Conservation (phyloP, 129 eudicot genomes). For the Gnaphalium uliginosum region DNA sequence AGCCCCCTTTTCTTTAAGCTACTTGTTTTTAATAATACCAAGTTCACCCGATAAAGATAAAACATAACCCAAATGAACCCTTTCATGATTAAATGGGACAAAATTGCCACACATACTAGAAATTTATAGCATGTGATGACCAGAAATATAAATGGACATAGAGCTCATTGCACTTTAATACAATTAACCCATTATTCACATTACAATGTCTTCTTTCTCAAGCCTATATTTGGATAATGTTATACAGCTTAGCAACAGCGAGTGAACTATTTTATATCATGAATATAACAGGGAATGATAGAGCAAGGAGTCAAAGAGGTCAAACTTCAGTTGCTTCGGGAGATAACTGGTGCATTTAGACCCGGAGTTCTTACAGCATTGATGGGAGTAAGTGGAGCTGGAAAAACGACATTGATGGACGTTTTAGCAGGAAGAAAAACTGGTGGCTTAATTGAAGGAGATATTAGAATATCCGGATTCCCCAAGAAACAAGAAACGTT, state of each 20-base stretch:
- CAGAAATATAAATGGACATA: no score
- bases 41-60: no score
- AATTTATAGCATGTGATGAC: no score
- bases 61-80: no score
- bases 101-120: no score
- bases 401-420: conserved; percentile 88
- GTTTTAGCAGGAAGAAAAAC: conserved; percentile 87
- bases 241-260: neutral
- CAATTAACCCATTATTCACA: no score
- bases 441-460: conserved; percentile 85
- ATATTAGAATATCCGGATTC: conserved; percentile 67
- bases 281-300: conserved; percentile 56
- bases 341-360: conserved; percentile 77
- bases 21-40: no score
- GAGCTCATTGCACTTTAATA: no score
- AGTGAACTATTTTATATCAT: neutral
- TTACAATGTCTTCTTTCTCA: no score
- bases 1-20: no score
- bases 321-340: conserved; percentile 59
- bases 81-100: no score
- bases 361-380: conserved; percentile 87
- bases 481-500: conserved; percentile 82
- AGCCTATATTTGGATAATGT: no score
- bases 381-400: conserved; percentile 96
- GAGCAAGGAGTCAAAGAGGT: conserved; percentile 66